These are phyloP conservation scores for Neoarthrinium moseri DNA, from an alignment of 2,329 filamentous ascomycete genomes.

Conservation along the genomic window DNA sequence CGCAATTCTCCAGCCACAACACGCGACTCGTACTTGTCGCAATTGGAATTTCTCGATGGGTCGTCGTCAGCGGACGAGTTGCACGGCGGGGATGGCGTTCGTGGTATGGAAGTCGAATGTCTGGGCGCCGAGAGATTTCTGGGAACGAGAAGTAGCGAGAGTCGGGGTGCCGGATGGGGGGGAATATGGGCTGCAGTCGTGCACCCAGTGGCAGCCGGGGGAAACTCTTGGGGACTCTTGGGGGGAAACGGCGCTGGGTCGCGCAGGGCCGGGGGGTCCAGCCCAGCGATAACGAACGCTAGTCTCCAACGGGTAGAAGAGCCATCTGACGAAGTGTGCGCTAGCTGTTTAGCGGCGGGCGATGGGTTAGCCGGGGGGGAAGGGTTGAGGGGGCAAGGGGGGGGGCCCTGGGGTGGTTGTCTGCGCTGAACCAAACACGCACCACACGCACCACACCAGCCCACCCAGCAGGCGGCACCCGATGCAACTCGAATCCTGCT, in stretches of 20 bases:
- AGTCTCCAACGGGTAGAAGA: conserved; percentile 3
- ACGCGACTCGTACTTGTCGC: background rate
- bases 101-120: conserved; percentile 9
- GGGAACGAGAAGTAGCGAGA: conserved; percentile 6
- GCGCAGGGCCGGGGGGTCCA: background rate
- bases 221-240: background rate
- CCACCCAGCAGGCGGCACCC: too few relatives aligned
- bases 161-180: background rate
- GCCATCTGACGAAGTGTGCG: conserved; percentile 1
- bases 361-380: background rate
- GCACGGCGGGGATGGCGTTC: conserved; percentile 3
- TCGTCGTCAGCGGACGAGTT: background rate
- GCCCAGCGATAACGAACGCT: background rate
- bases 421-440: background rate
- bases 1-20: background rate
- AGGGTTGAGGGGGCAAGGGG: background rate
- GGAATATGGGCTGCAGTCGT: background rate
- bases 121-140: conserved; percentile 12
- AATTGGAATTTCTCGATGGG: background rate
- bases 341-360: conserved; percentile 3
- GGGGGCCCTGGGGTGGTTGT: background rate
- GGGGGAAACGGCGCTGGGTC: conserved; percentile 2
- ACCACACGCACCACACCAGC: too few relatives aligned
- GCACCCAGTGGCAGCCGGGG: background rate
- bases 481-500: background rate